A percentile compares a stretch with the other conserved stretches of the same genome.
phyloP scores from a whole-genome alignment of 2,329 filamentous ascomycete species.

The Fusarium beomiforme region DNA sequence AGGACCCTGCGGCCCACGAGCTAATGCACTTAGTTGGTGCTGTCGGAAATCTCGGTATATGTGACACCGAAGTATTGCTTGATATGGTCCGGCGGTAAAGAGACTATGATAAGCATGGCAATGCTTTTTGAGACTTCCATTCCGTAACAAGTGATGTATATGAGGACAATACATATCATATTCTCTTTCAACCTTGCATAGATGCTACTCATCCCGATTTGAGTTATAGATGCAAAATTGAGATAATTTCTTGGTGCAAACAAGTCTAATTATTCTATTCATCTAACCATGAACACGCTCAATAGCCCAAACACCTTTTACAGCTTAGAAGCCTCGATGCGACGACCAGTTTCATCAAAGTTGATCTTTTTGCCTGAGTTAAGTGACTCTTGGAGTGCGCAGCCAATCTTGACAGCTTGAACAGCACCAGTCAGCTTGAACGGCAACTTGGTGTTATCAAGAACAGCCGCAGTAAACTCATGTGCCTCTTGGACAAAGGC shows the following conservation, averaged over 20 bases:
- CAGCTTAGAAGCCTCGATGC: conserved; percentile 37
- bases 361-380: conserved; percentile 65
- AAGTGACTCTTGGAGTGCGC: conserved; percentile 67
- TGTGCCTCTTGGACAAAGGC: conserved; percentile 72
- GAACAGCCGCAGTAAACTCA: conserved; percentile 68
- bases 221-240: too few species aligned
- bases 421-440: conserved; percentile 68
- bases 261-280: conserved; percentile 12
- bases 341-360: conserved; percentile 61
- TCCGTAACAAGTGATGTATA: too few species aligned
- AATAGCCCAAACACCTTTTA: neutral
- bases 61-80: neutral
- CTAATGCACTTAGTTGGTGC: neutral
- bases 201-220: too few species aligned
- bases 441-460: conserved; percentile 66
- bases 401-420: conserved; percentile 69
- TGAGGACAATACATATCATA: too few species aligned
- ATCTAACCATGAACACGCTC: neutral
- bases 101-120: neutral
- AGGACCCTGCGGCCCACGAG: neutral
- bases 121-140: neutral
- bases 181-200: too few species aligned
- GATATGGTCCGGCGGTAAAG: neutral
- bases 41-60: neutral
- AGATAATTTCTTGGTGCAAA: neutral